These are phyloP conservation scores for Lasiosphaeria miniovina DNA, from an alignment of 495 filamentous ascomycete genomes.

Conservation along the genomic window DNA sequence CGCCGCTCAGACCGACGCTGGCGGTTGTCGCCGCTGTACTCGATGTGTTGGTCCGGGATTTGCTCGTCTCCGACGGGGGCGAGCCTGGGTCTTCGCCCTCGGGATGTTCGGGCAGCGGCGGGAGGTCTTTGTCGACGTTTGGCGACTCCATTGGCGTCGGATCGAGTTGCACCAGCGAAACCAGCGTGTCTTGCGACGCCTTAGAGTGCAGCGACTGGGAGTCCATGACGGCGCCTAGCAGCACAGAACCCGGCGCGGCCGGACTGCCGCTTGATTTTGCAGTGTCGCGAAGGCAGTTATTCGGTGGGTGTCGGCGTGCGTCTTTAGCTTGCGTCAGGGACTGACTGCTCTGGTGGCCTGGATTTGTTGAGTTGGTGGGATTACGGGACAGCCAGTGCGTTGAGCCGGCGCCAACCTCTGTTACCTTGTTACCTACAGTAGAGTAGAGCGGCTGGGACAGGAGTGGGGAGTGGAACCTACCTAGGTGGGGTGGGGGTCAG, in stretches of 20 bases:
- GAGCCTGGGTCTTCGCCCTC: slow-evolving; percentile 22
- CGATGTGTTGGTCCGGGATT: background rate
- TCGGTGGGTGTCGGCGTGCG: background rate
- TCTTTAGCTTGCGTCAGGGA: background rate
- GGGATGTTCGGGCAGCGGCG: slow-evolving; percentile 36
- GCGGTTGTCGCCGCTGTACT: slow-evolving; percentile 18
- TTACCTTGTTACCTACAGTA: too few species aligned
- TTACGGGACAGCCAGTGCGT: slow-evolving; percentile 1
- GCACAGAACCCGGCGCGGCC: slow-evolving; percentile 6
- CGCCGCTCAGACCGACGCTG: slow-evolving; percentile 55
- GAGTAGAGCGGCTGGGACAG: background rate
- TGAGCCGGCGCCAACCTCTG: too few species aligned
- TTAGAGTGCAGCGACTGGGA: slow-evolving; percentile 25
- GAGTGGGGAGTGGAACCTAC: too few species aligned
- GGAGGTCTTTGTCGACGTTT: slow-evolving; percentile 57
- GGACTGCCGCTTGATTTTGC: background rate
- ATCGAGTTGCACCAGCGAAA: slow-evolving; percentile 74
- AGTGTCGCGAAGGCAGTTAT: background rate
- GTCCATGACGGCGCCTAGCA: slow-evolving; percentile 26
- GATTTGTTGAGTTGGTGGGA: slow-evolving; percentile 3
- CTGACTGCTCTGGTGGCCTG: background rate
- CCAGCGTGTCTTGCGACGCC: slow-evolving; percentile 51
- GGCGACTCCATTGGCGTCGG: slow-evolving; percentile 73
- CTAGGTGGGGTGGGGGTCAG: too few species aligned
- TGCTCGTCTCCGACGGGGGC: slow-evolving; percentile 13